These are phyloP conservation scores for Micractinium conductrix DNA, from an alignment of 139 green algal species.

Conservation along the genomic window DNA sequence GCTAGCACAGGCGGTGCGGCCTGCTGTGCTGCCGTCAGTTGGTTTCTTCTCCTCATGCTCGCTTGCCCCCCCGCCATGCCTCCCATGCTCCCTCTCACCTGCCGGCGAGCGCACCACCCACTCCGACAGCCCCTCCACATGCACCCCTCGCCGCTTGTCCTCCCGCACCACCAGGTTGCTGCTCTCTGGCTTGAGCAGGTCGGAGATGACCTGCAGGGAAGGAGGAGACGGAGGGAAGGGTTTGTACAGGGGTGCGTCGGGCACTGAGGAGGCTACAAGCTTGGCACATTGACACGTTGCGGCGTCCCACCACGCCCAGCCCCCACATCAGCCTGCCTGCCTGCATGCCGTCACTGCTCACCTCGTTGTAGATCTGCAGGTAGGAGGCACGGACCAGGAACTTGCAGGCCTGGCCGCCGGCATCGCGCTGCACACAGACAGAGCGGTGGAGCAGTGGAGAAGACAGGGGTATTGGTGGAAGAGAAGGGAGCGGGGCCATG, in stretches of 20 bases:
- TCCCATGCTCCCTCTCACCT: constrained; percentile 4
- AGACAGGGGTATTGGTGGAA: too few relatives aligned
- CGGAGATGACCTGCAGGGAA: constrained; percentile 73
- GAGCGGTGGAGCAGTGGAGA: too few relatives aligned
- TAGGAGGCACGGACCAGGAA: constrained; percentile 95
- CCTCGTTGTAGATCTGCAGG: constrained; percentile 99
- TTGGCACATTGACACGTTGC: not conserved
- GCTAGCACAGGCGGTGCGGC: too few relatives aligned
- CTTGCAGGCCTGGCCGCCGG: constrained; percentile 67
- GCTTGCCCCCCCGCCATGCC: too few relatives aligned
- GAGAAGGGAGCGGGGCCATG: too few relatives aligned
- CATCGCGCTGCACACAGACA: too few relatives aligned
- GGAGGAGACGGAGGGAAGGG: not conserved
- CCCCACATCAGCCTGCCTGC: not conserved
- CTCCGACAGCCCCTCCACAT: constrained; percentile 92
- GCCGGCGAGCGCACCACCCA: constrained; percentile 88
- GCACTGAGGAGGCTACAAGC: too few relatives aligned
- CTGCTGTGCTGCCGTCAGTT: too few relatives aligned
- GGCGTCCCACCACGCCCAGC: too few relatives aligned
- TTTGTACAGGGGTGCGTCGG: too few relatives aligned
- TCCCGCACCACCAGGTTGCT: constrained; percentile 88
- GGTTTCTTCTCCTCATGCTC: too few relatives aligned
- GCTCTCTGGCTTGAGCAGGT: constrained; percentile 93
- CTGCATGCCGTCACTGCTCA: constrained; percentile 31
- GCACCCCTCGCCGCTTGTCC: constrained; percentile 87